These are phyloP conservation scores for Chloropicon primus DNA, from an alignment of 139 green algal species.

Conservation along the genomic window DNA sequence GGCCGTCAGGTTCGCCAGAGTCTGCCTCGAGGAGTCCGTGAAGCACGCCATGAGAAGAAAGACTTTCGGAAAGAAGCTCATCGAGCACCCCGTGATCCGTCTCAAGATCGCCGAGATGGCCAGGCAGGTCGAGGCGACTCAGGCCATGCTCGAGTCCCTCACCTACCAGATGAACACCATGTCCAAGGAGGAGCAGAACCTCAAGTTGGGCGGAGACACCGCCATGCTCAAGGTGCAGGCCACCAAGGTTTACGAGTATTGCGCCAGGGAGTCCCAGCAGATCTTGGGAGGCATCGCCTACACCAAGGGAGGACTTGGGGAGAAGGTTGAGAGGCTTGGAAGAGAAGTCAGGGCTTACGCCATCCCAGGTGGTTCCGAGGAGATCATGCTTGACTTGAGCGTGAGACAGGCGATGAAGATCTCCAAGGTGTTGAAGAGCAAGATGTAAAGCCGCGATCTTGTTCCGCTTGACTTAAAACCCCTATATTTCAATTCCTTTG, in stretches of 20 bases:
- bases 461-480: no score
- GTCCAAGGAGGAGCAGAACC: conserved; percentile 9
- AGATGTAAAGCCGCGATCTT: neutral
- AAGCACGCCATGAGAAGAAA: conserved; percentile 2
- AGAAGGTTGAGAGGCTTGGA: conserved; percentile 20
- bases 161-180: conserved; percentile 3
- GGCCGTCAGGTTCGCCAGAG: conserved; percentile 6
- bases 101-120: conserved; percentile 7
- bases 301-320: conserved; percentile 6
- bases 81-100: conserved; percentile 14
- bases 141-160: conserved; percentile 2
- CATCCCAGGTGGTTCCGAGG: conserved; percentile 18
- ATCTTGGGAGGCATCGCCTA: conserved; percentile 3
- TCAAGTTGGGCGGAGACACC: conserved; percentile 12
- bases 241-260: conserved; percentile 18
- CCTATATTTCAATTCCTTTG: no score
- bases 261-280: conserved; percentile 1
- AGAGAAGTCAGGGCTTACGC: conserved; percentile 22
- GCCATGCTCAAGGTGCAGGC: conserved; percentile 22
- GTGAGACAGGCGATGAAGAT: conserved; percentile 6
- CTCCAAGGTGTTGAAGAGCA: neutral
- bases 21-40: conserved; percentile 11
- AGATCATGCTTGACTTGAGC: conserved; percentile 22
- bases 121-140: neutral
- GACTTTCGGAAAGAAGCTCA: conserved; percentile 13